Evolutionary conservation across 768 basidiomycete genomes (phyloP), one percentile per base, ranked within the genome.

Genomic region (Leccinum uliginosum): DNA sequence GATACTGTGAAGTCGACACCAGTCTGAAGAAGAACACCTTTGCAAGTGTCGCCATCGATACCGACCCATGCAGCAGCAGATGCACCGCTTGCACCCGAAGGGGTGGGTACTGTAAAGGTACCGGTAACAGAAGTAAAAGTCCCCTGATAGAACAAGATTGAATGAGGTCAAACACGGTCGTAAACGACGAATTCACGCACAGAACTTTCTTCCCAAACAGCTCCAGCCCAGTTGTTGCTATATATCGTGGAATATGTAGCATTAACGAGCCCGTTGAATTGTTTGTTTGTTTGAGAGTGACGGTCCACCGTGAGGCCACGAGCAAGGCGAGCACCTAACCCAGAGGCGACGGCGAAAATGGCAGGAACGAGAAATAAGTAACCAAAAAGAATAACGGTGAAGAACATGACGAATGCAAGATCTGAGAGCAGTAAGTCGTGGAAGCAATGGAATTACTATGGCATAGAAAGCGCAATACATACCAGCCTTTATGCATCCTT

Each of bases 51-150:
- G 10, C 55, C 59, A 24, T 62, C 61, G 2, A 62, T 57, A 8
- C 61, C 61, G 23, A 62, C 59, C 59, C 61, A 62, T 15, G 45
- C 53, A 11, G 56, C 19, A 15, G 53, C 60, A 38, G 32, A n/a
- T 17, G 23, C 4, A 6, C 45, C 52, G 1, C 2, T 43, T 7
- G 32, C 5, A 24, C 61, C 61, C 7, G 43, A 50, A 27, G 48
- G 45, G 15, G 29, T 43, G 12, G 61, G 56, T 4, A 51, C 54
- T 4, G 51, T 56, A n/a, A 62, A 51, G 2, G 56, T 62, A 10
- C 56, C 56, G 10, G 57, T 53, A 17, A 62, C 53, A 12, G 12
- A 24, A n/a, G 23, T 51, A 38, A 62, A 55, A 9, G 51, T 63
- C 15, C n/a, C 38, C 61, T 62, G 19, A 44, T 12, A 14, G 4